These are phyloP conservation scores for Camellia sinensis DNA, from an alignment of 148 eudicot genomes.

Conservation along the genomic window DNA sequence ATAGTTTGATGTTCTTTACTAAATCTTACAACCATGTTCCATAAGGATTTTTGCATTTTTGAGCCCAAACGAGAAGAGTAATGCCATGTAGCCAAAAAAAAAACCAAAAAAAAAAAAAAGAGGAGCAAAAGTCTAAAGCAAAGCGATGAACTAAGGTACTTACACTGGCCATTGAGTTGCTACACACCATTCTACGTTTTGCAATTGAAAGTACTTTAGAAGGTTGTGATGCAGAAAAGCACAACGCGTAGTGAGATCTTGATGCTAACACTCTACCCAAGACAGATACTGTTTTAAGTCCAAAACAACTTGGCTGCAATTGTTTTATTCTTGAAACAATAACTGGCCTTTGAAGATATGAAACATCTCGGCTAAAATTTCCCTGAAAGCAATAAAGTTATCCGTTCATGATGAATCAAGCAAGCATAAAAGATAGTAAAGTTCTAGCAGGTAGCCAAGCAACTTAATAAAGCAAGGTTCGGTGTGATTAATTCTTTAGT, in stretches of 20 bases:
- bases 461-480: not conserved
- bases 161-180: constrained; percentile 26
- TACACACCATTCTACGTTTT: constrained; percentile 24
- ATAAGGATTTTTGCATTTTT: not conserved
- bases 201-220: constrained; percentile 20
- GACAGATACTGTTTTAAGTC: constrained; percentile 10
- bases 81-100: not conserved
- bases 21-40: not conserved
- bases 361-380: constrained; percentile 6
- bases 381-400: constrained; percentile 18
- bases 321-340: constrained; percentile 5
- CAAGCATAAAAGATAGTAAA: not conserved
- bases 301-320: constrained; percentile 4
- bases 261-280: constrained; percentile 7
- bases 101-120: no score
- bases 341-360: constrained; percentile 13
- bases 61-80: not conserved
- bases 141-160: constrained; percentile 1
- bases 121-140: not conserved
- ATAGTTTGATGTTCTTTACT: not conserved
- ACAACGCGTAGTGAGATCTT: constrained; percentile 12
- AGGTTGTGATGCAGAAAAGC: constrained; percentile 2
- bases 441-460: not conserved
- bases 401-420: not conserved
- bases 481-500: not conserved